These are phyloP conservation scores for Dioscorea zingiberensis DNA, from an alignment of 106 monocot species.

Conservation along the genomic window DNA sequence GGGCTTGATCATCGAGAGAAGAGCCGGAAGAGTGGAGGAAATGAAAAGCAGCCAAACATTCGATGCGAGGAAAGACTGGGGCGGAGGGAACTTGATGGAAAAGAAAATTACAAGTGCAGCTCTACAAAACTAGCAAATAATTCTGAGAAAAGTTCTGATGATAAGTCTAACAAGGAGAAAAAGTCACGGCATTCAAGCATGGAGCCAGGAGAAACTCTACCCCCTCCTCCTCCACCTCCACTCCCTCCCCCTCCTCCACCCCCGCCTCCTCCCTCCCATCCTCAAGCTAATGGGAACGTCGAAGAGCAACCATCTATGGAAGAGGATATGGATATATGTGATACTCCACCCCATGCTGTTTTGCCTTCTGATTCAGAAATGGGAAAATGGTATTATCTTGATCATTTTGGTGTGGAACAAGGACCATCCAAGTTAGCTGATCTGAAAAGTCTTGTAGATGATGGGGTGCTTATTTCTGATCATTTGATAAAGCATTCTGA, in stretches of 20 bases:
- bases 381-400: slow-evolving; percentile 92
- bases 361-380: slow-evolving; percentile 17
- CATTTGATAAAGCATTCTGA: slow-evolving; percentile 96
- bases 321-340: slow-evolving; percentile 99
- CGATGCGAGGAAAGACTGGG: slow-evolving; percentile 28
- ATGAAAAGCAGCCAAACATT: slow-evolving; percentile 41
- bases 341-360: slow-evolving; percentile 81
- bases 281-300: slow-evolving; percentile 23
- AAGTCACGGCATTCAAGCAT: slow-evolving; percentile 7
- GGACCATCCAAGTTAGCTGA: slow-evolving; percentile 81
- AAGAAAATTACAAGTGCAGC: slow-evolving; percentile 23
- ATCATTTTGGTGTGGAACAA: slow-evolving; percentile 75
- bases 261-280: slow-evolving; percentile 31
- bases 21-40: slow-evolving; percentile 18
- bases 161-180: slow-evolving; percentile 39
- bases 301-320: slow-evolving; percentile 77
- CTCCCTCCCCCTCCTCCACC: slow-evolving; percentile 43
- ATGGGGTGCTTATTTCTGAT: slow-evolving; percentile 77
- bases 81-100: slow-evolving; percentile 29
- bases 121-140: slow-evolving; percentile 27
- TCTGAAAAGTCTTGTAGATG: slow-evolving; percentile 74
- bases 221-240: slow-evolving; percentile 46
- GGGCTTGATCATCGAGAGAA: slow-evolving; percentile 27
- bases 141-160: slow-evolving; percentile 36
- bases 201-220: slow-evolving; percentile 39